Percentiles rank a stretch among this genome's conserved stretches.
These are phyloP conservation scores for Mycosphaerella sp. DNA, from an alignment of 2,329 filamentous ascomycete genomes.

Conservation along the genomic window DNA sequence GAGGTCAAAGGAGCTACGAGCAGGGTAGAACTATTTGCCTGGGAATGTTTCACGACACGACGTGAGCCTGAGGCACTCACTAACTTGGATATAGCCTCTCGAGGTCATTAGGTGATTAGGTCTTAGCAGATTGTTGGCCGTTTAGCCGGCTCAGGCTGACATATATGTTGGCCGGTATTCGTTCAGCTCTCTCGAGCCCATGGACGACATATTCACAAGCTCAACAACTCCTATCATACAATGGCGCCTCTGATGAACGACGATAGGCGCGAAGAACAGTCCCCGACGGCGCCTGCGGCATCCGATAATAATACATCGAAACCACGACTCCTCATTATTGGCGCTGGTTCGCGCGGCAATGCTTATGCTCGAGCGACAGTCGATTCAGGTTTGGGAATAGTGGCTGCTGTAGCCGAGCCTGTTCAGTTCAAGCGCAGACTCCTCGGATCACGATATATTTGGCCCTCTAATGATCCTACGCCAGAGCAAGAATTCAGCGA, in stretches of 20 bases:
- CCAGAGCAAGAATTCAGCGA: slow-evolving; percentile 63
- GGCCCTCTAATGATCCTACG: slow-evolving; percentile 47
- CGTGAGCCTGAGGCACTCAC: too few species aligned
- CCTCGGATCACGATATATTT: slow-evolving; percentile 68
- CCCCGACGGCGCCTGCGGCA: neutral
- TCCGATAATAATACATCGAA: slow-evolving; percentile 3
- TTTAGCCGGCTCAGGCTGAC: neutral
- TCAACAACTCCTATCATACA: neutral
- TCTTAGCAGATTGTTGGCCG: too few species aligned
- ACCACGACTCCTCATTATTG: slow-evolving; percentile 66
- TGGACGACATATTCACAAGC: neutral
- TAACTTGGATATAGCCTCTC: too few species aligned
- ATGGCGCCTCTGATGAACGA: slow-evolving; percentile 22
- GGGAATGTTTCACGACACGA: too few species aligned
- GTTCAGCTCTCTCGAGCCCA: neutral
- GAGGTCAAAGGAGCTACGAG: neutral
- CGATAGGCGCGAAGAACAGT: neutral
- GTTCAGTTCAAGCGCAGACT: slow-evolving; percentile 65
- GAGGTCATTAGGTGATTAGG: too few species aligned
- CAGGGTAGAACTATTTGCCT: too few species aligned
- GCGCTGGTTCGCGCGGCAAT: slow-evolving; percentile 71
- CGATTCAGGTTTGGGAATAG: slow-evolving; percentile 58
- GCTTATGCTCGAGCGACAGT: slow-evolving; percentile 64
- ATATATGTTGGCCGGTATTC: neutral
- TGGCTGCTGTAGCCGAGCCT: slow-evolving; percentile 77